Evolutionary conservation across 192 early-diverging fungal genomes (phyloP).

Genomic region (Spizellomyces punctatus): DNA sequence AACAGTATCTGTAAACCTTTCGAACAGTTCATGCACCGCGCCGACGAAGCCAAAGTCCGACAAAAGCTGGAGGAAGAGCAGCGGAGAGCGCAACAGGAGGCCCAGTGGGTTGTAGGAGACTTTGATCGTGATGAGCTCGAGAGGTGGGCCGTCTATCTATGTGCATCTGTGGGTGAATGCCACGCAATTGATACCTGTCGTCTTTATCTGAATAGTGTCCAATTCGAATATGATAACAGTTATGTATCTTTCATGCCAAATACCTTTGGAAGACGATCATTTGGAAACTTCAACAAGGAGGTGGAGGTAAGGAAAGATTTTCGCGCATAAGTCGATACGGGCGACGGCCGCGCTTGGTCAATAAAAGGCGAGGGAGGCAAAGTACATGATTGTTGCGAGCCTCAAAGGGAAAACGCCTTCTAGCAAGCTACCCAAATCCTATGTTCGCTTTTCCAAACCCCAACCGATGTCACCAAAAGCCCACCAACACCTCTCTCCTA

Average conservation of each 20-base stretch:
- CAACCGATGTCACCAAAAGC: no score
- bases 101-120: slow-evolving; percentile 26
- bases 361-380: background rate
- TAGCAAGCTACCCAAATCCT: no score
- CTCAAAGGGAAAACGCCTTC: no score
- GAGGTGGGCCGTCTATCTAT: background rate
- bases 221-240: slow-evolving; percentile 19
- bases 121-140: slow-evolving; percentile 14
- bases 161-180: background rate
- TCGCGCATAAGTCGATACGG: background rate
- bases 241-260: slow-evolving; percentile 12
- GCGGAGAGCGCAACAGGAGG: slow-evolving; percentile 12
- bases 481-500: no score
- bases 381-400: no score
- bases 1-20: background rate
- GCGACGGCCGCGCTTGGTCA: background rate
- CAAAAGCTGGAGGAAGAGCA: slow-evolving; percentile 22
- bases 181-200: background rate
- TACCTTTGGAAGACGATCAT: slow-evolving; percentile 12
- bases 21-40: slow-evolving; percentile 25
- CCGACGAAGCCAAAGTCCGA: slow-evolving; percentile 21
- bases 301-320: slow-evolving; percentile 8
- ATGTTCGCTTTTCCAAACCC: no score
- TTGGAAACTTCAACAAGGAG: slow-evolving; percentile 25
- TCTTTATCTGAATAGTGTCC: background rate